These are phyloP conservation scores for Areca catechu DNA, from an alignment of 176 grass and related monocot species.

Conservation along the genomic window DNA sequence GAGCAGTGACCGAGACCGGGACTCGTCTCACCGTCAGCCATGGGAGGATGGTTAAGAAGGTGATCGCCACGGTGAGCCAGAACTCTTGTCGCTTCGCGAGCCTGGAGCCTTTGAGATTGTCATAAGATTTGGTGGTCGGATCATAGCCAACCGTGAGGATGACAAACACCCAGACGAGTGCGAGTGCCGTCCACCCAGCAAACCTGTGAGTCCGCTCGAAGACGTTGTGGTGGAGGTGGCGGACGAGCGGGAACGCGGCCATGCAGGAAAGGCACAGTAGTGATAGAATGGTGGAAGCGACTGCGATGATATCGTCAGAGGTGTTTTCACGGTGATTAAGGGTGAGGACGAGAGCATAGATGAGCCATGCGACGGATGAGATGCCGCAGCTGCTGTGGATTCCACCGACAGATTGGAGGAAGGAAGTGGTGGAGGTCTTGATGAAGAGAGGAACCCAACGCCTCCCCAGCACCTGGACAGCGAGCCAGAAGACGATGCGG, in stretches of 20 bases:
- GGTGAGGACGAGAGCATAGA: conserved; percentile 32
- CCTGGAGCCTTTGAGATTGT: conserved; percentile 3
- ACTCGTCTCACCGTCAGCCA: conserved; percentile 50
- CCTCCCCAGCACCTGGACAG: conserved; percentile 33
- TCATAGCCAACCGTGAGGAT: conserved; percentile 42
- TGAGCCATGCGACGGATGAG: conserved; percentile 55
- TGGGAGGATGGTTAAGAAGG: conserved; percentile 55
- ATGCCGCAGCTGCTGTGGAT: conserved; percentile 64
- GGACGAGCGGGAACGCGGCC: conserved; percentile 61
- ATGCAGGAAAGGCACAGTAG: conserved; percentile 39
- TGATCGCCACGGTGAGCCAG: conserved; percentile 46
- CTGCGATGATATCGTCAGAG: conserved; percentile 27
- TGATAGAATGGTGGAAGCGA: conserved; percentile 38
- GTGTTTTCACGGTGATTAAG: conserved; percentile 8
- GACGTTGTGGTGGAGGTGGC: conserved; percentile 78
- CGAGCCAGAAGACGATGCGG: conserved; percentile 47
- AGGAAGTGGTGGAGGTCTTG: conserved; percentile 41
- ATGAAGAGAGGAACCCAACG: conserved; percentile 31
- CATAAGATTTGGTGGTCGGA: conserved; percentile 29
- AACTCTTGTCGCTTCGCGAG: conserved; percentile 35
- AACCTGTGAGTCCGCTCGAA: conserved; percentile 74
- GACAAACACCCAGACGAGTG: conserved; percentile 51
- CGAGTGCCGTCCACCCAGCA: conserved; percentile 57
- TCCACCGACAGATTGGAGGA: conserved; percentile 61
- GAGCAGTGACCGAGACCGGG: conserved; percentile 36